These are phyloP conservation scores for Ananas comosus DNA, from an alignment of 176 grass and related monocot species.

Conservation along the genomic window DNA sequence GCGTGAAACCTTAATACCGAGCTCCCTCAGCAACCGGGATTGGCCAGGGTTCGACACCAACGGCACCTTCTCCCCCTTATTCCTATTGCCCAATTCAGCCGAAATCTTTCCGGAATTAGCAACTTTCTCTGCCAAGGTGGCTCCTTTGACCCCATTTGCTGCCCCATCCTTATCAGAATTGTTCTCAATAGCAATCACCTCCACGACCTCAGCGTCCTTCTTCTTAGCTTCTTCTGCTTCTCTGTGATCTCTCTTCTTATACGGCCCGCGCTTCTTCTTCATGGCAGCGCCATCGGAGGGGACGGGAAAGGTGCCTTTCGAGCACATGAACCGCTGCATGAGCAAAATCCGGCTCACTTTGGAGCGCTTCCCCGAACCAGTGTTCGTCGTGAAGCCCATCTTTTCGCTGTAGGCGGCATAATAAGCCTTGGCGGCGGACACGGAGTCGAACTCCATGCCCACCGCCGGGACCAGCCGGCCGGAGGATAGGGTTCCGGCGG, in stretches of 20 bases:
- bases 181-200: slow-evolving; percentile 14
- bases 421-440: slow-evolving; percentile 32
- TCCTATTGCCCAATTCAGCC: neutral
- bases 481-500: slow-evolving; percentile 10
- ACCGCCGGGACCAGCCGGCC: slow-evolving; percentile 17
- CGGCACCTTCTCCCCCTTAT: slow-evolving; percentile 1
- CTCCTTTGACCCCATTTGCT: neutral
- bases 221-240: slow-evolving; percentile 3
- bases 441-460: slow-evolving; percentile 40
- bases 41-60: slow-evolving; percentile 27
- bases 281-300: neutral
- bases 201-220: neutral
- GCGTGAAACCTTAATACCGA: slow-evolving; percentile 67
- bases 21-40: slow-evolving; percentile 67
- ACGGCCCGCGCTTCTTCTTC: slow-evolving; percentile 13
- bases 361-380: slow-evolving; percentile 25
- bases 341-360: slow-evolving; percentile 23
- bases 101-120: neutral
- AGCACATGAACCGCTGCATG: slow-evolving; percentile 30
- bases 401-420: slow-evolving; percentile 31
- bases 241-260: slow-evolving; percentile 11
- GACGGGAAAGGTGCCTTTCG: slow-evolving; percentile 14
- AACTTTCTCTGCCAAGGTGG: neutral
- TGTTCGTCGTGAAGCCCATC: slow-evolving; percentile 32
- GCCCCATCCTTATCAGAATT: slow-evolving; percentile 1